Base-by-base conservation (phyloP, 2,329 filamentous ascomycete genomes). In the Hypoxylon sp. region DNA sequence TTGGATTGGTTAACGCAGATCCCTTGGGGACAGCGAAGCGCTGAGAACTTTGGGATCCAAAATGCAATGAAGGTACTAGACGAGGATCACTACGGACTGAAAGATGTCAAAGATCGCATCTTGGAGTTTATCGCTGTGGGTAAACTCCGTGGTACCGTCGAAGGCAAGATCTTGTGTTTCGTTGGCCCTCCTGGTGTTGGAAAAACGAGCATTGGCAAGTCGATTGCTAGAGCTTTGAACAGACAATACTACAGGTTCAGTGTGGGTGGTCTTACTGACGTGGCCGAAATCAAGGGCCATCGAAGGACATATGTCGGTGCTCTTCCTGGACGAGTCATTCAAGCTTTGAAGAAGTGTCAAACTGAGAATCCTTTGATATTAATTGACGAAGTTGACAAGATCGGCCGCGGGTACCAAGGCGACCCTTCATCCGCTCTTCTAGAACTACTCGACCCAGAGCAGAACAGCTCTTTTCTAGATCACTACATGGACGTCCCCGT, bases 401-500 rank as follows among this genome's bases (percentile, higher is more conserved):
- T 99, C 78, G 96, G 96, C 33, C 91, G 94, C 63, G 96, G 96
- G 4, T 96, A 98, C 78, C 96, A 98, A 81, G 96, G 96, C 26
- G 96, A 99, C 76, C 97, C 97, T 13, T 94, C 96, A 0, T 98
- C 95, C 19, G 96, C 96, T 31, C 86, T 99, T 59, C 88, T 99
- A 3, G 96, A 99, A 79, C 83, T 99, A 55, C 89, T 99, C 17
- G 96, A 99, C 74, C 96, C 96, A 0, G 96, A 99, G 81, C 96
- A 99, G 79, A 99, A 99, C 83, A 94, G 86, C 78, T 98, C 94
- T 24, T 99, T 99, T 87, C 81, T 99, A 71, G 96, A 99, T 75
- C 96, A 99, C 80, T 99, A 99, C 83, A 94, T 99, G 88, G 96
- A 99, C 79, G 94, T 99, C 0, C 96, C 96, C 0, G 95, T 99